Conservation (phyloP, 306 rosid species). For the Quercus engelmannii region DNA sequence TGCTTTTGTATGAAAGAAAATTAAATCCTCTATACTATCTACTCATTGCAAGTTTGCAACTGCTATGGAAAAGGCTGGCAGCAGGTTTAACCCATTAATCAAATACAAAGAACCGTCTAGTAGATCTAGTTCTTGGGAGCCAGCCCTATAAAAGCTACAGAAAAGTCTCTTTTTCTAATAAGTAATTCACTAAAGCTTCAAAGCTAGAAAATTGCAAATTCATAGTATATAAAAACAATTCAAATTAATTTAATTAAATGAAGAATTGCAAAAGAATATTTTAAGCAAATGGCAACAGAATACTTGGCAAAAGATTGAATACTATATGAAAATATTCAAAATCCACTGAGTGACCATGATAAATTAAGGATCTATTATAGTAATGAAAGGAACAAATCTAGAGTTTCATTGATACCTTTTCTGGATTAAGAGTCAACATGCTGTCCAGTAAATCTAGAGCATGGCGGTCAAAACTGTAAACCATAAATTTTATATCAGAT, state of each 20-base stretch:
- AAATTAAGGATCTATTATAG: neutral
- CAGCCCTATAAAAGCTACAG: neutral
- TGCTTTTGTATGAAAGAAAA: neutral
- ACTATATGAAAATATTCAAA: neutral
- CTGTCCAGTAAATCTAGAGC: slow-evolving; percentile 70
- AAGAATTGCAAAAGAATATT: no score
- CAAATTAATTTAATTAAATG: no score
- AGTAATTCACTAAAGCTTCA: no score
- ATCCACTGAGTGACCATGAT: neutral
- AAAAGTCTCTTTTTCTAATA: no score
- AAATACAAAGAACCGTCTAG: neutral
- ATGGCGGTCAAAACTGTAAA: slow-evolving; percentile 52
- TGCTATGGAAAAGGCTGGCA: neutral
- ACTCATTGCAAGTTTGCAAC: neutral
- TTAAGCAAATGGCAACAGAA: neutral
- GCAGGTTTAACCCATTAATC: neutral
- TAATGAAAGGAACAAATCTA: neutral
- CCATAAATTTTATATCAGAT: neutral
- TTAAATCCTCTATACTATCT: neutral
- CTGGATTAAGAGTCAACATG: slow-evolving; percentile 67
- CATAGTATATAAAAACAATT: no score
- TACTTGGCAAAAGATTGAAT: neutral
- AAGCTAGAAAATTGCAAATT: no score
- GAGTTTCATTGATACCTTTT: slow-evolving; percentile 38
- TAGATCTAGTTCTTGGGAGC: neutral